Conservation (phyloP, 2,329 filamentous ascomycete species). For the Colletotrichum orchidophilum region DNA sequence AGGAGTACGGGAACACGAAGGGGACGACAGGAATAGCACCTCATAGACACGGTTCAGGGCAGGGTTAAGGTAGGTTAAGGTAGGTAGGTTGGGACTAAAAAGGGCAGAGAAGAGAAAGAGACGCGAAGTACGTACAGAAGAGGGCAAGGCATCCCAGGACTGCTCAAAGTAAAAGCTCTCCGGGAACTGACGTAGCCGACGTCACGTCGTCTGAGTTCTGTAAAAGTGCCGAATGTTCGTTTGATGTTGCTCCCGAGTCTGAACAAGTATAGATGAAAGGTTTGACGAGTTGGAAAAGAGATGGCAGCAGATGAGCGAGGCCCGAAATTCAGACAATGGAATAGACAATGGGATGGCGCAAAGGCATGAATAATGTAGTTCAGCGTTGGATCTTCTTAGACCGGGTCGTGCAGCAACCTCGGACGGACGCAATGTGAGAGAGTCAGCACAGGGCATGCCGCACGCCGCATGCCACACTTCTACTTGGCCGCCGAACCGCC, state of each 20-base stretch:
- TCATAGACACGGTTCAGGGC: not conserved
- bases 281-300: not conserved
- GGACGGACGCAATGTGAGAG: not conserved
- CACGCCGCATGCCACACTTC: slow-evolving; percentile 8
- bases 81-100: not conserved
- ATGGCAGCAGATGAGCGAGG: not conserved
- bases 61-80: too few relatives aligned
- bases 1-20: slow-evolving; percentile 3
- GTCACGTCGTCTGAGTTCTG: not conserved
- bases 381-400: not conserved
- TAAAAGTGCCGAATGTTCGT: not conserved
- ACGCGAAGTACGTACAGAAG: slow-evolving; percentile 16
- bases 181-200: not conserved
- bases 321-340: not conserved
- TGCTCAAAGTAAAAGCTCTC: not conserved
- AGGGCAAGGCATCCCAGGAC: not conserved
- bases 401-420: slow-evolving; percentile 10
- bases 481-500: not conserved
- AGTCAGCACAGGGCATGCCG: slow-evolving; percentile 8
- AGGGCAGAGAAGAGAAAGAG: not conserved
- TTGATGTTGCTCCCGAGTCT: not conserved
- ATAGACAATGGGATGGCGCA: not conserved
- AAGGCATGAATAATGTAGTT: slow-evolving; percentile 7
- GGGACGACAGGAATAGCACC: slow-evolving; percentile 5
- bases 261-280: not conserved